Percentiles rank a stretch among this genome's conserved stretches.
phyloP scores from a whole-genome alignment of 2,329 filamentous ascomycete species.

The Blastomyces percursus region DNA sequence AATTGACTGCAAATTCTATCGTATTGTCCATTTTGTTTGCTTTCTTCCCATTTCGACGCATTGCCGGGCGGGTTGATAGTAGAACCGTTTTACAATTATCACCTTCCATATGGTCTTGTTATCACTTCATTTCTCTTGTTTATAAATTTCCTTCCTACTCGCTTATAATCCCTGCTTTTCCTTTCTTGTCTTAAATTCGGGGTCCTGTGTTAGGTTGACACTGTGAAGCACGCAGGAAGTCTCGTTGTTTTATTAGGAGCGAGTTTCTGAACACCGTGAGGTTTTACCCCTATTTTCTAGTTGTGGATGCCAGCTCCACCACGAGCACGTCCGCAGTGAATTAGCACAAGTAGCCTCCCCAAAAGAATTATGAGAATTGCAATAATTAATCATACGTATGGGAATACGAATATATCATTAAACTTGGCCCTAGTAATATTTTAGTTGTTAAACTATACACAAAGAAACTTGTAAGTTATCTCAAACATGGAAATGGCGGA shows the following conservation, averaged over 20 bases:
- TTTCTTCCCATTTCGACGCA: background rate
- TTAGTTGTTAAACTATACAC: background rate
- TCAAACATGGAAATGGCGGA: background rate
- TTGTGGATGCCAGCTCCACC: background rate
- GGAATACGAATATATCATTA: background rate
- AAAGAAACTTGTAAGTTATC: background rate
- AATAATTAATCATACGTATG: background rate
- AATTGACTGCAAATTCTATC: too few relatives aligned
- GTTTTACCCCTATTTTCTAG: background rate
- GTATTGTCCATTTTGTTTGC: background rate
- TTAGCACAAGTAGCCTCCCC: background rate
- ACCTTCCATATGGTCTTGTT: background rate
- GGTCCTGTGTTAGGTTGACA: background rate
- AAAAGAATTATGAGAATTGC: background rate
- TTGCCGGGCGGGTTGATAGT: background rate
- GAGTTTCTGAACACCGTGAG: background rate
- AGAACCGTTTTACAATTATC: background rate
- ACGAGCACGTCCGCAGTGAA: background rate
- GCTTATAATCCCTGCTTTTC: background rate
- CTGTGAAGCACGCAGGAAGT: background rate
- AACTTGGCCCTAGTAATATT: background rate
- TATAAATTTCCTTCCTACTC: background rate
- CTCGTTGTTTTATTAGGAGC: background rate
- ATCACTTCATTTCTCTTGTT: background rate
- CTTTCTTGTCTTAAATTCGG: background rate